Evolutionary conservation across 208 protist genomes (phyloP), one percentile per base, ranked within the genome.

Genomic region (Vickermania ingenoplastis): DNA sequence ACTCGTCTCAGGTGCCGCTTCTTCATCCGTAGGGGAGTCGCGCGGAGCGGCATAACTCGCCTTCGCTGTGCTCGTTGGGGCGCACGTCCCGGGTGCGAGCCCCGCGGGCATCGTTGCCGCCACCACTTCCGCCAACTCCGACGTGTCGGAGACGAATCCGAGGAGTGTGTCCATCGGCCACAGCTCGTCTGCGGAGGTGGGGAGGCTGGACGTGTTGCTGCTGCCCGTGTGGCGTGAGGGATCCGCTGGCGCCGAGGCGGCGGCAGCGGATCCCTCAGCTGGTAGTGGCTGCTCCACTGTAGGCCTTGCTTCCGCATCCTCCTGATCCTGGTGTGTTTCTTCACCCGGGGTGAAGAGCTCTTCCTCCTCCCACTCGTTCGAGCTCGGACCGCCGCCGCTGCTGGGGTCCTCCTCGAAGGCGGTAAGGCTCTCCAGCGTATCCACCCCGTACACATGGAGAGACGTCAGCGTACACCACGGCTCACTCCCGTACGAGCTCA

Each of bases 381-480:
- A n/a, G n/a, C n/a, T n/a, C n/a, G n/a, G n/a, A n/a, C n/a, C n/a
- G n/a, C n/a, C n/a, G n/a, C n/a, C n/a, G n/a, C n/a, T n/a, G n/a
- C n/a, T n/a, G n/a, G n/a, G n/a, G n/a, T 30, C 50, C 14, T 13
- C 48, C 52, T 67, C 64, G n/a, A 66, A 59, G 31, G 63, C 55
- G 22, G 73, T 64, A n/a, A 73, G 54, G 24, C 67, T 75, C 31
- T 79, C 73, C 17, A 79, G 64, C 0, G 62, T 67, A 63, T 79
- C 73, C 23, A 75, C 59, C 25, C 73, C 73, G 54, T 63, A 79
- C 14, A 48, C 63, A 31, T 63, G 57, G 49, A 79, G 69, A 2
- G 57, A 22, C 13, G 73, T 79, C 36, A 79, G 31, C 13, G 73
- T 75, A 58, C 73, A 79, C 68, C 62, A 79, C 23, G 68, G 60